A percentile compares a stretch with the other conserved stretches of the same genome.
phyloP scores from a whole-genome alignment of 2,329 filamentous ascomycete genomes.

The Aspergillus sp. region DNA sequence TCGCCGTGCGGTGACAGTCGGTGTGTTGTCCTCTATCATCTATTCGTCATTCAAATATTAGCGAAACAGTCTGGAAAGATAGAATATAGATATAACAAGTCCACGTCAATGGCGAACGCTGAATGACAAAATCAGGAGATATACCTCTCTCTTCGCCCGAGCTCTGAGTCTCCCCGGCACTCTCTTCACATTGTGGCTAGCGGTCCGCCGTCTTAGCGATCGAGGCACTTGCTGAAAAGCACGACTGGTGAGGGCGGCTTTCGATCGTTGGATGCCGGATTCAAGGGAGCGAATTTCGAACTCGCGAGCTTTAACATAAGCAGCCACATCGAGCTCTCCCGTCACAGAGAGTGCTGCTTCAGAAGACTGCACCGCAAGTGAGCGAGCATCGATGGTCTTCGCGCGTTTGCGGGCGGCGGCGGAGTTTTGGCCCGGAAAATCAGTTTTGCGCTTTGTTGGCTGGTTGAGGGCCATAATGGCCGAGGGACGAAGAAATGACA shows the following conservation, averaged over 20 bases:
- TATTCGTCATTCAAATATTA: constrained; percentile 39
- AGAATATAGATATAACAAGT: not conserved
- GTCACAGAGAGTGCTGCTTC: constrained; percentile 54
- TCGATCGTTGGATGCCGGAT: constrained; percentile 74
- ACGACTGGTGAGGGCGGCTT: constrained; percentile 61
- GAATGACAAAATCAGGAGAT: constrained; percentile 4
- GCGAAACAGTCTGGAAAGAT: not conserved
- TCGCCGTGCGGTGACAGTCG: constrained; percentile 64
- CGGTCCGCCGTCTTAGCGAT: constrained; percentile 79
- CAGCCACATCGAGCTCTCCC: constrained; percentile 80
- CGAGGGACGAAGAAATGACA: not conserved
- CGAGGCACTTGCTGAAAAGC: constrained; percentile 91
- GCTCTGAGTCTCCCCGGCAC: constrained; percentile 75
- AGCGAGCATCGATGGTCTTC: constrained; percentile 45
- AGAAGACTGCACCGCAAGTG: constrained; percentile 44
- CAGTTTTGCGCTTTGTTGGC: constrained; percentile 34
- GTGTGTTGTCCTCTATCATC: constrained; percentile 90
- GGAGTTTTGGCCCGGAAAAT: constrained; percentile 21
- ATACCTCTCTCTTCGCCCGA: constrained; percentile 64
- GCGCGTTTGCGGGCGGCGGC: constrained; percentile 41
- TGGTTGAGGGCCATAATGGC: constrained; percentile 33
- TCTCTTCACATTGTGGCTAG: constrained; percentile 90
- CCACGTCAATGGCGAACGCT: not conserved
- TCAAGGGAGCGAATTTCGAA: constrained; percentile 88
- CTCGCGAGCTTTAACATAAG: constrained; percentile 80